These are phyloP conservation scores for bread wheat (Triticum aestivum) DNA, from an alignment of 176 grass and related monocot genomes.

Conservation along the genomic window IWGSC_CS_RefSeq_v2.1 NC_057813.1:687676493-687676992, in stretches of 20 bases:
- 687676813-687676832: slow-evolving; percentile 40
- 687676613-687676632: slow-evolving; percentile 6
- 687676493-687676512: neutral
- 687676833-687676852: slow-evolving; percentile 89
- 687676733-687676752: neutral
- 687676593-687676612: slow-evolving; percentile 40
- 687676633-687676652: neutral
- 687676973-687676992: neutral
- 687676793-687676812: slow-evolving; percentile 5
- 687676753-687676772: neutral
- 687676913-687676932: slow-evolving; percentile 91
- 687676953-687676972: neutral
- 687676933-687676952: neutral
- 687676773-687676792: neutral
- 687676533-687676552: slow-evolving; percentile 74
- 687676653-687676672: neutral
- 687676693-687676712: neutral
- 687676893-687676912: slow-evolving; percentile 67
- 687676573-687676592: slow-evolving; percentile 66
- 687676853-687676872: slow-evolving; percentile 94
- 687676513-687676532: slow-evolving; percentile 48
- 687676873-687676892: slow-evolving; percentile 74
- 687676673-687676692: slow-evolving; percentile 11
- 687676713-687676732: neutral
- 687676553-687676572: slow-evolving; percentile 92